phyloP scores from a whole-genome alignment of 139 green algal species.

The Raphidocelis subcapitata region DNA sequence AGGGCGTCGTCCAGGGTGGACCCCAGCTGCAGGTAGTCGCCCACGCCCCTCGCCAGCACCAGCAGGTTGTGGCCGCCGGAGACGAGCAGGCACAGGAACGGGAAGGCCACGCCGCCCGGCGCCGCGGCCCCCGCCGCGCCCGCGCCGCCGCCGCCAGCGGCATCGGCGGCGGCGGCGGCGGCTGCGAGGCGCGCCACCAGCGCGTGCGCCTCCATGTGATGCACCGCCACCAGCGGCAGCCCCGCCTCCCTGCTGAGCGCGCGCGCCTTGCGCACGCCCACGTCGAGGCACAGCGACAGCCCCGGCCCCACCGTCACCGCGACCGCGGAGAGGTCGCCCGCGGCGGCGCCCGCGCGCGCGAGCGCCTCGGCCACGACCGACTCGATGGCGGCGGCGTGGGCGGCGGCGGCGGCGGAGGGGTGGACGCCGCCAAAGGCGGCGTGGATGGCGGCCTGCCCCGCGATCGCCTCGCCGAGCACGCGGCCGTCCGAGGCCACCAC shows the following conservation, averaged over 20 bases:
- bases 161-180: slow-evolving; percentile 9
- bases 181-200: slow-evolving; percentile 76
- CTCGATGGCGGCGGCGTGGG: slow-evolving; percentile 92
- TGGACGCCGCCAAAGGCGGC: slow-evolving; percentile 92
- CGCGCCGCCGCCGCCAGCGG: neutral
- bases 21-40: slow-evolving; percentile 89
- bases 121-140: neutral
- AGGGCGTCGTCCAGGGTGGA: slow-evolving; percentile 93
- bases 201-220: slow-evolving; percentile 99
- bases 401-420: slow-evolving; percentile 85
- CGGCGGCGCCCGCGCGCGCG: slow-evolving; percentile 31
- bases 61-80: slow-evolving; percentile 96
- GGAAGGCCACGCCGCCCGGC: slow-evolving; percentile 61
- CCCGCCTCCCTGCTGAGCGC: slow-evolving; percentile 55
- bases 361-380: slow-evolving; percentile 75
- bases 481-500: slow-evolving; percentile 73
- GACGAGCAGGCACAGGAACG: slow-evolving; percentile 93
- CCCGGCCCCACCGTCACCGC: slow-evolving; percentile 95
- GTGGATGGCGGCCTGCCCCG: slow-evolving; percentile 88
- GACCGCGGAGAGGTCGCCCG: slow-evolving; percentile 73
- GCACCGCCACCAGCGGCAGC: slow-evolving; percentile 83
- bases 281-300: slow-evolving; percentile 90
- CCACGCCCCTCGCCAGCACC: slow-evolving; percentile 85
- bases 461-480: slow-evolving; percentile 79
- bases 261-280: slow-evolving; percentile 92